A percentile compares a stretch with the other conserved stretches of the same genome.
Evolutionary conservation across 2,329 filamentous ascomycete genomes (phyloP).

Genomic region (Tolypocladium tropicale): DNA sequence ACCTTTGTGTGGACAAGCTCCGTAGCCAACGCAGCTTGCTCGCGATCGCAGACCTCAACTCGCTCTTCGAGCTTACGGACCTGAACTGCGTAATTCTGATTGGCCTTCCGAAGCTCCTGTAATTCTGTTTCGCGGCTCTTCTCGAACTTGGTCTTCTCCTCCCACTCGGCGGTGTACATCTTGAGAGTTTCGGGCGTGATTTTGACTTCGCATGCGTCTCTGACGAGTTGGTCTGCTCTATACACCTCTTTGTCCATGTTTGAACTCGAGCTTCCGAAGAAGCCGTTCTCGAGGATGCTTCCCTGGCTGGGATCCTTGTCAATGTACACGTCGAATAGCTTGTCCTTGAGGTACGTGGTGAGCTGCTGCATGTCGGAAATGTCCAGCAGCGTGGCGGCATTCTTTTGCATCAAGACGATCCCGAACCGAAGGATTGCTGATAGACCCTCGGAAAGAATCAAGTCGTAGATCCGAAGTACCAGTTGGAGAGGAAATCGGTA

Average conservation of each 20-base stretch:
- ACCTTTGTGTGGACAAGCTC: constrained; percentile 89
- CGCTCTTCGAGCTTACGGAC: constrained; percentile 82
- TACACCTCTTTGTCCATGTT: constrained; percentile 92
- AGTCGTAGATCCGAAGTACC: constrained; percentile 90
- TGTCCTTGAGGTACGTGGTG: constrained; percentile 86
- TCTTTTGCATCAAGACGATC: constrained; percentile 93
- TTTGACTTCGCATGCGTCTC: constrained; percentile 81
- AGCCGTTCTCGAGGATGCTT: constrained; percentile 89
- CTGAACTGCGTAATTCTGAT: constrained; percentile 57
- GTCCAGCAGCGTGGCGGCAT: constrained; percentile 61
- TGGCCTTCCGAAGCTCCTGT: constrained; percentile 58
- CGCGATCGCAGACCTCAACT: constrained; percentile 76
- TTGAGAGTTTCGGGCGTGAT: constrained; percentile 76
- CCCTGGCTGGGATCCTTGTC: constrained; percentile 87
- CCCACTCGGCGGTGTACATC: constrained; percentile 78
- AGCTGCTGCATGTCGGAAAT: constrained; percentile 90
- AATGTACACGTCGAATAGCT: constrained; percentile 92
- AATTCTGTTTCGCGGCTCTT: constrained; percentile 76
- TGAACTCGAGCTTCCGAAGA: constrained; percentile 89
- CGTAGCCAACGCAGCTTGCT: constrained; percentile 84
- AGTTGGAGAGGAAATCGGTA: constrained; percentile 96
- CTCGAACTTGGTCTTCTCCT: constrained; percentile 75
- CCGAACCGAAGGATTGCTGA: constrained; percentile 92
- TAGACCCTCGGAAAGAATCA: constrained; percentile 87
- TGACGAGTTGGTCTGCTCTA: constrained; percentile 83